These are phyloP conservation scores for Metschnikowia similis DNA, from an alignment of 805 yeast species.

Conservation along the genomic window DNA sequence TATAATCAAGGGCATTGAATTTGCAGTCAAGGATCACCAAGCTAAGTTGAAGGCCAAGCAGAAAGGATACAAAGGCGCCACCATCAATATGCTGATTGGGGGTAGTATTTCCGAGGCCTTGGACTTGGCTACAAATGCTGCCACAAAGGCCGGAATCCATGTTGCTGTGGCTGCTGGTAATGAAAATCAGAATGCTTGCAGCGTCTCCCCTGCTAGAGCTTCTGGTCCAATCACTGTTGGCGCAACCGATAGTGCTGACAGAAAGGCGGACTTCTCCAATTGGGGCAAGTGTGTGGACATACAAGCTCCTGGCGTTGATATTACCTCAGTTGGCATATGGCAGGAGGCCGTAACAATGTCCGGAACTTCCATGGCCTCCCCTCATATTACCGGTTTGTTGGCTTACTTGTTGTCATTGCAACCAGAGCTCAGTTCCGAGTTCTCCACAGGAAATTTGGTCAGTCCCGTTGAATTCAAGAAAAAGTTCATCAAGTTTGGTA, in stretches of 20 bases:
- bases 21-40: slow-evolving; percentile 70
- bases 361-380: slow-evolving; percentile 83
- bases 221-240: slow-evolving; percentile 87
- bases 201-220: slow-evolving; percentile 87
- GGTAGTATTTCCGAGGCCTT: slow-evolving; percentile 89
- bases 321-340: slow-evolving; percentile 47
- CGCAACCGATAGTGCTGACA: slow-evolving; percentile 84
- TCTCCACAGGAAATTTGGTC: slow-evolving; percentile 41
- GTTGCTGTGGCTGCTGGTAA: slow-evolving; percentile 98
- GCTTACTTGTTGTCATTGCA: slow-evolving; percentile 44
- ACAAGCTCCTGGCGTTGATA: slow-evolving; percentile 93
- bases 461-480: slow-evolving; percentile 37
- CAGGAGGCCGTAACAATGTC: slow-evolving; percentile 33
- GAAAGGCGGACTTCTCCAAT: slow-evolving; percentile 93
- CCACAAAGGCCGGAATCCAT: slow-evolving; percentile 81
- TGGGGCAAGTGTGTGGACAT: slow-evolving; percentile 94
- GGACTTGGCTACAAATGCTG: slow-evolving; percentile 85
- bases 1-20: slow-evolving; percentile 81
- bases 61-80: slow-evolving; percentile 76
- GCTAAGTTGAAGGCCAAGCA: slow-evolving; percentile 46
- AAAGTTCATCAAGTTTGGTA: slow-evolving; percentile 42
- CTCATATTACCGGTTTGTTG: slow-evolving; percentile 63
- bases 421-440: slow-evolving; percentile 17
- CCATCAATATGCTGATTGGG: slow-evolving; percentile 91
- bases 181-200: slow-evolving; percentile 89